phyloP scores from a whole-genome alignment of 2,329 filamentous ascomycete genomes.

The Nigrograna mackinnonii region DNA sequence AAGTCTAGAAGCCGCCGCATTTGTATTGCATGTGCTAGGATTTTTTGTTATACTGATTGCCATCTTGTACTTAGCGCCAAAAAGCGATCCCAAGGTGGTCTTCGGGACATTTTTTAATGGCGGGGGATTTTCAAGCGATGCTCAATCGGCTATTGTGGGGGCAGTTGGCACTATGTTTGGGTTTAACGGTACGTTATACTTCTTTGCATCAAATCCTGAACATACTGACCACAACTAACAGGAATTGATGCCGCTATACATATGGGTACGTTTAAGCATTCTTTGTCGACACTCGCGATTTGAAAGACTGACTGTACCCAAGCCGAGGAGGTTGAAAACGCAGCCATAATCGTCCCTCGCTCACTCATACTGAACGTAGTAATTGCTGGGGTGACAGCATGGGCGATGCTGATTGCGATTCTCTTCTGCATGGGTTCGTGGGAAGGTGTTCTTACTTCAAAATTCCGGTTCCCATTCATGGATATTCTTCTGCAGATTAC shows the following conservation, averaged over 20 bases:
- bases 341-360: constrained; percentile 30
- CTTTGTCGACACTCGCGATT: too few species aligned
- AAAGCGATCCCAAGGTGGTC: constrained; percentile 37
- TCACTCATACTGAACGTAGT: constrained; percentile 41
- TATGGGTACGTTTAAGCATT: too few species aligned
- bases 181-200: too few species aligned
- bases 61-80: constrained; percentile 19
- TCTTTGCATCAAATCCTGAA: too few species aligned
- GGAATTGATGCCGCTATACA: too few species aligned
- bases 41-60: constrained; percentile 50
- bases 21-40: constrained; percentile 50
- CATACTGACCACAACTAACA: too few species aligned
- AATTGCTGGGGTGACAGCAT: constrained; percentile 42
- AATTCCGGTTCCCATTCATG: constrained; percentile 46
- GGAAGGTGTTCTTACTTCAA: constrained; percentile 33
- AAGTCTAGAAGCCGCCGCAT: constrained; percentile 45
- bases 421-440: constrained; percentile 39
- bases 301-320: too few species aligned
- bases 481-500: constrained; percentile 46
- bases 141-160: constrained; percentile 45
- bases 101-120: constrained; percentile 48
- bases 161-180: too few species aligned
- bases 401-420: constrained; percentile 38
- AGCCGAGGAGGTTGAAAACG: constrained; percentile 34
- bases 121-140: constrained; percentile 43